Percentiles rank a stretch among this genome's conserved stretches.
Conservation (phyloP, 1,284 basidiomycete species). For the Waitea zeae region DNA sequence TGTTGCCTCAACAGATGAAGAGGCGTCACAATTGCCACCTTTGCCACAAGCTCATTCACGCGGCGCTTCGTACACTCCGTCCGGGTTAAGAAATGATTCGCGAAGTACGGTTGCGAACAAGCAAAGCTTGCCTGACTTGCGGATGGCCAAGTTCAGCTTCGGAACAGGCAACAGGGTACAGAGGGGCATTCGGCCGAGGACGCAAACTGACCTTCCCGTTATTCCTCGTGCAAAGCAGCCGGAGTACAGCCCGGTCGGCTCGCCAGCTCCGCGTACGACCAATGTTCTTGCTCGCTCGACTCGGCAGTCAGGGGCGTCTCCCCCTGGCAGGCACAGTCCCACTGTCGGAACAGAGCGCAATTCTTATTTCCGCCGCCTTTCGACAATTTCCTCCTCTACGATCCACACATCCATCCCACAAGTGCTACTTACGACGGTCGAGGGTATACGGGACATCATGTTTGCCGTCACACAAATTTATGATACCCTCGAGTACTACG, state of each 20-base stretch:
- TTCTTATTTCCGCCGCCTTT: conserved; percentile 84
- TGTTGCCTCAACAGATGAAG: conserved; percentile 16
- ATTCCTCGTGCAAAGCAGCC: no score
- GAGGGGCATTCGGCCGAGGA: no score
- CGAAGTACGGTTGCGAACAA: conserved; percentile 34
- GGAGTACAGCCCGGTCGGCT: no score
- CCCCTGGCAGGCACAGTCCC: conserved; percentile 20
- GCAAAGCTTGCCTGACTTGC: conserved; percentile 80
- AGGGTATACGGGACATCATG: conserved; percentile 81
- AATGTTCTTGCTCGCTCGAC: no score
- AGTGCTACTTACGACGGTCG: conserved; percentile 60
- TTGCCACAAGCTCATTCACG: no score
- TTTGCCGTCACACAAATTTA: conserved; percentile 91
- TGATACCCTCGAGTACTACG: conserved; percentile 80
- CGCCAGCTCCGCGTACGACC: no score
- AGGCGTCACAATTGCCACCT: conserved; percentile 7
- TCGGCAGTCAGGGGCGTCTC: no score
- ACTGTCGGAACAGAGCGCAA: conserved; percentile 69
- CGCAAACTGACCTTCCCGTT: no score
- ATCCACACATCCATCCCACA: conserved; percentile 59
- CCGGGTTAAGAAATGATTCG: no score
- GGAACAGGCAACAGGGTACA: no score
- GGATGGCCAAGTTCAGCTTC: conserved; percentile 38
- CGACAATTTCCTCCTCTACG: conserved; percentile 52
- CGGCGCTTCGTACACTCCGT: no score